phyloP scores from a whole-genome alignment of 169 alveolate genomes.

The Eimeria necatrix region DNA sequence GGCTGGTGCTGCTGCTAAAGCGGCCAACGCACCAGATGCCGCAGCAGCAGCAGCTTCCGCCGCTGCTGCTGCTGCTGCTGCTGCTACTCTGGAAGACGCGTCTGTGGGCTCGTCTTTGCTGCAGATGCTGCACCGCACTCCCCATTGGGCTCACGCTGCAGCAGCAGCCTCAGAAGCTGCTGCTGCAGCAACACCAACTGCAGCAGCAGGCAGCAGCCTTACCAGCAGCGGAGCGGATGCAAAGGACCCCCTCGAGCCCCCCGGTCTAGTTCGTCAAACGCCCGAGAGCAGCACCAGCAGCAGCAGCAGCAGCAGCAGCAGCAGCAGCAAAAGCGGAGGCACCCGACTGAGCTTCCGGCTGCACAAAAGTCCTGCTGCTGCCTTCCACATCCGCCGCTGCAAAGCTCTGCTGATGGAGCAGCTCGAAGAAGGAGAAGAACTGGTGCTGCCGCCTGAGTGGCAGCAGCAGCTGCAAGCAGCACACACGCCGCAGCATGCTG shows the following conservation, averaged over 20 bases:
- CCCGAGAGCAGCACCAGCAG: background rate
- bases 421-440: conserved; percentile 37
- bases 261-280: background rate
- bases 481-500: no score
- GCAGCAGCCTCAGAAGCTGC: background rate
- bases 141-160: background rate
- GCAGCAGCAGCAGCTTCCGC: conserved; percentile 8
- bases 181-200: background rate
- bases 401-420: conserved; percentile 45
- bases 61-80: background rate
- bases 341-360: conserved; percentile 6
- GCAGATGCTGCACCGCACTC: conserved; percentile 50
- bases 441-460: conserved; percentile 58
- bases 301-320: background rate
- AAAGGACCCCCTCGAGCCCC: background rate
- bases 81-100: background rate
- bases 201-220: background rate
- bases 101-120: conserved; percentile 12
- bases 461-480: conserved; percentile 59
- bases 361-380: conserved; percentile 42
- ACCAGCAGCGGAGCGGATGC: background rate
- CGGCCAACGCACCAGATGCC: background rate
- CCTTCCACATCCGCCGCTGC: conserved; percentile 44
- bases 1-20: background rate
- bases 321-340: conserved; percentile 1